Evolutionary conservation across 23 red algal genomes (phyloP), one percentile per base, ranked within the genome.

Genomic region (Gracilaria caudata): DNA sequence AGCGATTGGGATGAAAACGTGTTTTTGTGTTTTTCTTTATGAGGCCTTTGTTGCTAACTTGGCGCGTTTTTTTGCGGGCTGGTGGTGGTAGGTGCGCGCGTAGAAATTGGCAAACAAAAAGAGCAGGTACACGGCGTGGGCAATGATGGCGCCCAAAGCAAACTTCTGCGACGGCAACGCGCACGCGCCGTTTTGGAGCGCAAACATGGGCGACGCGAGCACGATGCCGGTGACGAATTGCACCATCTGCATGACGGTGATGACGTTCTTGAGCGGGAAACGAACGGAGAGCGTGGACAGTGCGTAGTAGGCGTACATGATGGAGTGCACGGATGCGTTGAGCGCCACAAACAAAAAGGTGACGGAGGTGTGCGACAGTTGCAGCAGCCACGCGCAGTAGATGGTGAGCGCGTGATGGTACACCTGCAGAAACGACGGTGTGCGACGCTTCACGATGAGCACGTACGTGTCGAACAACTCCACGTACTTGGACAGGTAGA

Each of bases 401-500:
- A 86, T 79, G 23, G 90, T 93, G 12, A 80, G 10, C 5, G 82
- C 81, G 37, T 93, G 90, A 34, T 93, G 90, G 59, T 93, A 93
- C 29, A 93, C 81, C 46, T 93, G 90, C n/a, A 93, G 74, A 23
- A 68, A 93, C n/a, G 79, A 78, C 6, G 90, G 90, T 39, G 55
- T 11, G 20, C 73, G 38, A 21, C 73, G 60, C 80, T 93, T 93
- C 38, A 87, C 80, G 68, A 94, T 73, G 20, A 99, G 47, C 57
- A 99, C 19, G 23, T 75, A 56, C 1, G 97, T 99, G 78, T 99
- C 97, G 11, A 95, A 30, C 47, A 99, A 59, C 83, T 99, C 97
- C 30, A 81, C 92, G 59, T 82, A 92, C 79, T 99, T 99, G 54
- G 82, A 90, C 19, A 99, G 46, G 80, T 99, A 95, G 79, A 99